Base-by-base conservation (phyloP, 495 filamentous ascomycete species). In the Tirmania nivea region DNA sequence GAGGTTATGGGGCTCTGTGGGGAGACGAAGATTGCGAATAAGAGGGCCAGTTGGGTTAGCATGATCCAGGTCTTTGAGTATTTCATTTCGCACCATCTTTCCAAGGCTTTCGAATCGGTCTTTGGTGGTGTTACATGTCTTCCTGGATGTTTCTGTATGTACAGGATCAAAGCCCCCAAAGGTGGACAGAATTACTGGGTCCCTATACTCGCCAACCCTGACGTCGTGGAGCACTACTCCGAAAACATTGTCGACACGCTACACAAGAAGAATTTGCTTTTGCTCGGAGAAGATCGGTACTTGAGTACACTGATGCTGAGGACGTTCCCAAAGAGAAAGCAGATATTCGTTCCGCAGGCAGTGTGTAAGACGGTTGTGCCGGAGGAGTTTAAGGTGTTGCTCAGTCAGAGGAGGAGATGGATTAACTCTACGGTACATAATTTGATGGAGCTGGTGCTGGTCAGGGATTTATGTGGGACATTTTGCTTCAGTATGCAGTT, bases 401-500 rank as follows among this genome's bases (percentile, higher is more conserved):
- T 99, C 11, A 94, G 86, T 3, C 92, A 99, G 66, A 80, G 92
- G 34, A 79, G 92, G 64, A 76, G 92, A 61, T 99, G 92, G 92
- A 99, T 99, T 69, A 99, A 99, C 76, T 93, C 85, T 68, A 99
- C 92, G 1, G 84, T 99, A 37, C 92, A 99, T 70, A 99, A 99
- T 60, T 72, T 96, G 47, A 93, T 99, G 80, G 92, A 99, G 67
- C 77, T 99, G 17, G 83, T 95, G 31, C 77, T 96, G 7, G 92
- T 99, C 25, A 76, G 87, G 51, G 92, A 99, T 71, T 76, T 99
- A 6, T 99, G 92, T 64, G 92, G 92, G 50, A 99, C 92, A 0
- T 99, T 99, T 71, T 99, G 92, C 74, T 99, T 99, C 73, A 92
- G 84, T 69, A 99, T 99, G 92, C 92, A 99, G 66, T 96, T 96